Conservation (phyloP, 129 eudicot species). For the Lactuca saligna region DNA sequence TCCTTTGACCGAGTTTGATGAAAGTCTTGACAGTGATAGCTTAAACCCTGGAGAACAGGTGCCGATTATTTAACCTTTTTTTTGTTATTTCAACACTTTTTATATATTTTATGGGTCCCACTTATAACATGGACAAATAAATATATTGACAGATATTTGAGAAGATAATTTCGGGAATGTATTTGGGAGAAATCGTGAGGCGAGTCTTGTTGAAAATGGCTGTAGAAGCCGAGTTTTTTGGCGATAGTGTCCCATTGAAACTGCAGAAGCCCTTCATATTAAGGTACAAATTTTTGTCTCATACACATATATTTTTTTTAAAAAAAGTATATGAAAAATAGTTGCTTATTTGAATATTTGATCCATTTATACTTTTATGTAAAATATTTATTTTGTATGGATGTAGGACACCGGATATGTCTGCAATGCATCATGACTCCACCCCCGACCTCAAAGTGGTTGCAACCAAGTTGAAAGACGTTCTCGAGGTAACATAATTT, state of each 20-base stretch:
- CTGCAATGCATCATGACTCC: slow-evolving; percentile 92
- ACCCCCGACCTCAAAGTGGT: slow-evolving; percentile 85
- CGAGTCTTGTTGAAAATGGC: slow-evolving; percentile 75
- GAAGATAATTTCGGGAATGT: slow-evolving; percentile 83
- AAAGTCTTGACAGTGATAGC: slow-evolving; percentile 67
- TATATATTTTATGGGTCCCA: background rate
- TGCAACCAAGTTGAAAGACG: slow-evolving; percentile 72
- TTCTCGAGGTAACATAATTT: slow-evolving; percentile 58
- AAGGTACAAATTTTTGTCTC: slow-evolving; percentile 35
- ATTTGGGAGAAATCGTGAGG: slow-evolving; percentile 82
- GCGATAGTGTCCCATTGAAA: slow-evolving; percentile 70
- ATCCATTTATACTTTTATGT: background rate
- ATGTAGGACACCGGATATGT: slow-evolving; percentile 87
- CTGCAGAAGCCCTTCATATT: slow-evolving; percentile 66
- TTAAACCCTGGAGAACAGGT: slow-evolving; percentile 97
- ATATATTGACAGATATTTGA: slow-evolving; percentile 56
- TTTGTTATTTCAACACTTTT: background rate
- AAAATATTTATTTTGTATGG: slow-evolving; percentile 6
- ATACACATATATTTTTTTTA: background rate
- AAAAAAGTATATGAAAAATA: background rate
- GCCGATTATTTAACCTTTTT: background rate
- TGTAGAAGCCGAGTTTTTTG: slow-evolving; percentile 70
- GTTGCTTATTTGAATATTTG: slow-evolving; percentile 3
- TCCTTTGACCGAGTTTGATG: slow-evolving; percentile 82
- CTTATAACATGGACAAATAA: background rate